Evolutionary conservation across 1,139 yeast species (phyloP), one percentile per base, ranked within the genome.

Genomic region (Taphrina confusa): DNA sequence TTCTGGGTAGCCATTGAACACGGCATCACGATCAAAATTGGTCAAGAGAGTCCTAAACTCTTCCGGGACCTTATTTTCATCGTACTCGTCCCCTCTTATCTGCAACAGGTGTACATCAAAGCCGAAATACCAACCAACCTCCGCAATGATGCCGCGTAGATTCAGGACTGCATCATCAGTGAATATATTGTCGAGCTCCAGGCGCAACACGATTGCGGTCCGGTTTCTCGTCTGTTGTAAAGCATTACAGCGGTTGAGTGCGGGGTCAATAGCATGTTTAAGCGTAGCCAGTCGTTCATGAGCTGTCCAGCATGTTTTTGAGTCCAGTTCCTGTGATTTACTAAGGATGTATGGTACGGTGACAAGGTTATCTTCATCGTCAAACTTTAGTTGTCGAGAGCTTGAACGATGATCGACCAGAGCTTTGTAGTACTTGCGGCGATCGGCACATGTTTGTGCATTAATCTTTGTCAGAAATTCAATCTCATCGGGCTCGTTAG

Each of bases 71-170:
- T 30, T 31, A n/a, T 39, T 20, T 4, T 28, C 40, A n/a, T 27
- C 20, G 22, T 52, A 33, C 33, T 52, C 58, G 11, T 22, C 42
- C 16, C 31, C 39, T 11, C 42, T 18, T 3, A 36, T 44, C 18
- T 52, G 58, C 42, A 52, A 18, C 31, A 52, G 11, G 34, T 22
- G 20, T 6, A 52, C 50, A 42, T 52, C 58, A 20, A 42, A 4
- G 14, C 31, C 16, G 25, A 30, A n/a, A 14, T 30, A 44, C 58
- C 49, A 42, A 8, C 50, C 58, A 14, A 42, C 42, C 47, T 52
- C 58, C 6, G 18, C 16, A 12, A 52, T n/a, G 28, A 52, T 23
- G 9, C 50, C 58, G 2, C 50, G 33, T 3, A 52, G 45, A 42
- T 52, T 44, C 25, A 14, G 11, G 14, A 23, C 25, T 23, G 49